Evolutionary conservation across 2,329 filamentous ascomycete genomes (phyloP).

Genomic region (Penicillium sp.): DNA sequence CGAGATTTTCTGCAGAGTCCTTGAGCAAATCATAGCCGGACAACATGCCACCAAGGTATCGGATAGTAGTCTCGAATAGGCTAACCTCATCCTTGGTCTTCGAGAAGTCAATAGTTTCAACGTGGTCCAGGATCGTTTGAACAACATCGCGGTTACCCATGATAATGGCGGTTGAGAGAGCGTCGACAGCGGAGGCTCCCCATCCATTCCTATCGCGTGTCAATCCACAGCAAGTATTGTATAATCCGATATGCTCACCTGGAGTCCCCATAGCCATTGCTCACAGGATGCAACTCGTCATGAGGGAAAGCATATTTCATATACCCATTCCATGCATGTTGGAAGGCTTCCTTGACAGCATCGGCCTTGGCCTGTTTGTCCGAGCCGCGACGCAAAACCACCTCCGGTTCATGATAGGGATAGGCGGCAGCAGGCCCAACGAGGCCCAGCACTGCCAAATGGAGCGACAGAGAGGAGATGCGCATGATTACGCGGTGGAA

Average conservation of each 20-base stretch:
- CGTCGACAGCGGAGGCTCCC: conserved; percentile 81
- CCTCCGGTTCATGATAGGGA: conserved; percentile 17
- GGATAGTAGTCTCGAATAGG: conserved; percentile 86
- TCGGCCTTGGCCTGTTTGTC: conserved; percentile 45
- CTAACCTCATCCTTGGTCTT: conserved; percentile 62
- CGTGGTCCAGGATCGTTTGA: conserved; percentile 66
- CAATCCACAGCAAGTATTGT: neutral
- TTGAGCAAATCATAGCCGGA: conserved; percentile 68
- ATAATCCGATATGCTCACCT: conserved; percentile 50
- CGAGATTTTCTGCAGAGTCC: conserved; percentile 59
- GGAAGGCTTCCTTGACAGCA: conserved; percentile 67
- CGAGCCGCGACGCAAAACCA: conserved; percentile 8
- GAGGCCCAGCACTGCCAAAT: conserved; percentile 25
- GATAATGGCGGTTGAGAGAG: conserved; percentile 73
- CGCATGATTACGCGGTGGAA: conserved; percentile 22
- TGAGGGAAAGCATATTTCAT: conserved; percentile 71
- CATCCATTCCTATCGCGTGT: conserved; percentile 65
- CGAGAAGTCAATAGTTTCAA: conserved; percentile 69
- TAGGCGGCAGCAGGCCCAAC: conserved; percentile 22
- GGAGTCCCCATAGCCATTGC: conserved; percentile 65
- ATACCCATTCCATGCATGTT: conserved; percentile 70
- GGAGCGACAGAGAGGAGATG: conserved; percentile 23
- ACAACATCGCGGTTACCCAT: conserved; percentile 70
- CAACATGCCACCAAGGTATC: conserved; percentile 77
- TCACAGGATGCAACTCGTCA: conserved; percentile 70